Base-by-base conservation (phyloP, 2,329 filamentous ascomycete genomes). In the Alternaria gaisen region DNA sequence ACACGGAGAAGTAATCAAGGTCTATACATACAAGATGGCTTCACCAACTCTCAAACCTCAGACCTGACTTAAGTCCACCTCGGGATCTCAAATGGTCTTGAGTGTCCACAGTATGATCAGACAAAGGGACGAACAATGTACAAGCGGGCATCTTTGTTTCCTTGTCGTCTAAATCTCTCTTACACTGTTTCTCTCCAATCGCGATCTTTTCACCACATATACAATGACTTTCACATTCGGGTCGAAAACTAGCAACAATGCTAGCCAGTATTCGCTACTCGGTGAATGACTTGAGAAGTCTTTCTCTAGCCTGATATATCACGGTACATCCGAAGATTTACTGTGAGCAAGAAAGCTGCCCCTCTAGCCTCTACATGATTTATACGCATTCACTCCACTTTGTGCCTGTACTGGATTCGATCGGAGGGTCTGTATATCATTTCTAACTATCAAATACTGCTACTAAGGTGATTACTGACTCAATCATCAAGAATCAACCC, bases 91-190 rank as follows among this genome's bases (percentile, higher is more conserved):
- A 22, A 24, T 1, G 14, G 32, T n/a, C 20, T 34, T 44, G 10
- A n/a, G 14, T 34, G 18, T 36, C 20, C 5, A 43, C 18, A 32
- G 9, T 5, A 26, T 28, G 20, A 30, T 30, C 3, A 24, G 24
- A 56, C 54, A 56, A 56, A 56, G 46, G 41, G 36, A 18, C 20
- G 18, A 42, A 34, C 28, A 51, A 34, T 51, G 46, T 51, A 34
- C 12, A 26, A 18, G 16, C 26, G 5, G 54, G 9, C 4, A 16
- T 51, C 54, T 56, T 56, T 56, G 46, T 56, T 43, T 34, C 44
- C 28, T 51, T 56, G 36, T 56, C 22, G 12, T 30, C 11, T 36
- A 34, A 12, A 9, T 30, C 34, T 18, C 36, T 34, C 18, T 42
- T 42, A 9, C 24, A 12, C 12, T 24, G 22, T n/a, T 28, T 32